These are phyloP conservation scores for Lachnellula hyalina DNA, from an alignment of 2,329 filamentous ascomycete genomes.

Conservation along the genomic window DNA sequence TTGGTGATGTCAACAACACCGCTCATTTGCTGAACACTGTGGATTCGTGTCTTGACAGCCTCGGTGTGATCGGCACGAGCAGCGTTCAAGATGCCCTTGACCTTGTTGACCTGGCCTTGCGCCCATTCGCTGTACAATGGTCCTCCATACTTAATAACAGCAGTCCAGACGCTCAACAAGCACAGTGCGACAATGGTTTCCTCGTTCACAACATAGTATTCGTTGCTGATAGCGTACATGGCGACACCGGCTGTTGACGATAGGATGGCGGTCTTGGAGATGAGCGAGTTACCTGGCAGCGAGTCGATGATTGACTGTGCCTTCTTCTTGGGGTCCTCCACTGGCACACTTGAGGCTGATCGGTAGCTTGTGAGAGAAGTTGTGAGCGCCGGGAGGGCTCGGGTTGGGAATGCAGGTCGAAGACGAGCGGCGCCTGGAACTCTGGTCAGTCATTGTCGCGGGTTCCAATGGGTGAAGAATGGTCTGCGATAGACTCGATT, in stretches of 20 bases:
- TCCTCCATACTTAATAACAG: slow-evolving; percentile 87
- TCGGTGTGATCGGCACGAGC: slow-evolving; percentile 91
- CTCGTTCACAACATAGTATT: slow-evolving; percentile 99
- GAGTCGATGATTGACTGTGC: slow-evolving; percentile 92
- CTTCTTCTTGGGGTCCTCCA: slow-evolving; percentile 92
- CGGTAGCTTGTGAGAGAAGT: slow-evolving; percentile 61
- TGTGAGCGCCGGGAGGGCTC: slow-evolving; percentile 69
- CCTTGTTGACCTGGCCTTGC: slow-evolving; percentile 80
- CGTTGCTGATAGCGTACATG: slow-evolving; percentile 95
- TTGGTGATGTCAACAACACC: slow-evolving; percentile 96
- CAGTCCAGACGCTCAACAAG: slow-evolving; percentile 87
- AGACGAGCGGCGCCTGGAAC: slow-evolving; percentile 75
- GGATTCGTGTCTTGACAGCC: slow-evolving; percentile 91
- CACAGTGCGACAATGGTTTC: slow-evolving; percentile 93
- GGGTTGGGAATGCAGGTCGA: slow-evolving; percentile 73
- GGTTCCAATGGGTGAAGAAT: slow-evolving; percentile 19
- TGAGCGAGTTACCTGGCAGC: slow-evolving; percentile 83
- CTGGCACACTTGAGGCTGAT: slow-evolving; percentile 69
- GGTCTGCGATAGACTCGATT: slow-evolving; percentile 12
- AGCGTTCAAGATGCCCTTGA: slow-evolving; percentile 90
- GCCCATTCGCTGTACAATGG: slow-evolving; percentile 93
- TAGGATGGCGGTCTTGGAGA: slow-evolving; percentile 96
- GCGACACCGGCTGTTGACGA: slow-evolving; percentile 87
- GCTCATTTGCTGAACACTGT: slow-evolving; percentile 89
- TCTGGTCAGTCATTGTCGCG: slow-evolving; percentile 29